Percentiles rank a stretch among this genome's conserved stretches.
phyloP scores from a whole-genome alignment of 1,139 yeast species.

The Yamadazyma diospyri region DNA sequence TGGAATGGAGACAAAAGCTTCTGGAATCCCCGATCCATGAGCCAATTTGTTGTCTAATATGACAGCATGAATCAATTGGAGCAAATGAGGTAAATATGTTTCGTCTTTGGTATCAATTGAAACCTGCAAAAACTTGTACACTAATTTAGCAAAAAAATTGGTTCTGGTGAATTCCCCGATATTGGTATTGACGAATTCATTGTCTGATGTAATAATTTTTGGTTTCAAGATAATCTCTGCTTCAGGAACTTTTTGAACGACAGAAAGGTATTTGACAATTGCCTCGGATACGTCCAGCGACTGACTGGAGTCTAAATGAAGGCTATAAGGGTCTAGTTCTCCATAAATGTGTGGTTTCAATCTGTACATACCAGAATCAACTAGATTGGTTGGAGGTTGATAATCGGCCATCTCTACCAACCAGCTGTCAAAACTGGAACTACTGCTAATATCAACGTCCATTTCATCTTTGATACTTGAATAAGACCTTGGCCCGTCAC shows the following conservation, averaged over 20 bases:
- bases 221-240: slow-evolving; percentile 44
- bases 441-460: slow-evolving; percentile 32
- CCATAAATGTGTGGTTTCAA: slow-evolving; percentile 40
- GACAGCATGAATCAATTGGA: slow-evolving; percentile 67
- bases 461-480: slow-evolving; percentile 41
- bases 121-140: slow-evolving; percentile 53
- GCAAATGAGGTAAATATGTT: slow-evolving; percentile 52
- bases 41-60: slow-evolving; percentile 50
- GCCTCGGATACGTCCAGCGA: slow-evolving; percentile 34
- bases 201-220: slow-evolving; percentile 28
- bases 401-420: slow-evolving; percentile 39
- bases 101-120: slow-evolving; percentile 51
- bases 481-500: slow-evolving; percentile 53
- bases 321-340: slow-evolving; percentile 36
- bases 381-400: slow-evolving; percentile 38
- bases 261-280: slow-evolving; percentile 25
- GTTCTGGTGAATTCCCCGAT: slow-evolving; percentile 55
- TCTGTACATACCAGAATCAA: slow-evolving; percentile 41
- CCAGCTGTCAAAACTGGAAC: slow-evolving; percentile 34
- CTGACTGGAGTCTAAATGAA: slow-evolving; percentile 32
- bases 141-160: slow-evolving; percentile 49
- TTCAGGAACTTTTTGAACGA: slow-evolving; percentile 23
- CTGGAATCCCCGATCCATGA: slow-evolving; percentile 37
- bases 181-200: slow-evolving; percentile 32
- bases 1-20: slow-evolving; percentile 50